Percentiles rank a stretch among this genome's conserved stretches.
Conservation (phyloP, 2,329 filamentous ascomycete species). For the Penicillium rolfsii region DNA sequence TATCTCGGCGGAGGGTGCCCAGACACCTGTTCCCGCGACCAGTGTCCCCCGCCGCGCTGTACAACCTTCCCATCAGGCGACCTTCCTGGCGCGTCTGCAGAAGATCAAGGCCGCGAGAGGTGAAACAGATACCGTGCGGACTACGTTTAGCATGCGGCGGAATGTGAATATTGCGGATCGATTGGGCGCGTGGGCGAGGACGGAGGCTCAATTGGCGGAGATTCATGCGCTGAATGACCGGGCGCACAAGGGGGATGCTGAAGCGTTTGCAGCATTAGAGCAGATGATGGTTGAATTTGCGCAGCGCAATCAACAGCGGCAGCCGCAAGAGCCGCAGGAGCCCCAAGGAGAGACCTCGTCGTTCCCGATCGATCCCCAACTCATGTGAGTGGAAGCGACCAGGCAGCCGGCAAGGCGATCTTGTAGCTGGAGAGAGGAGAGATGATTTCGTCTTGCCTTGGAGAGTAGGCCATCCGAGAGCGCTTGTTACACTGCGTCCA, state of each 20-base stretch:
- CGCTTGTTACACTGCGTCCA: too few relatives aligned
- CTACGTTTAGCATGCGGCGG: slow-evolving; percentile 55
- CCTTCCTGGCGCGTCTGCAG: slow-evolving; percentile 68
- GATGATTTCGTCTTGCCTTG: neutral
- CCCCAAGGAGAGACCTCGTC: neutral
- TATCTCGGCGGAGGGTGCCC: neutral
- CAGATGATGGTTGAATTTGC: slow-evolving; percentile 25
- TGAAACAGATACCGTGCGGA: slow-evolving; percentile 67
- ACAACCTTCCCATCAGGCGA: slow-evolving; percentile 48
- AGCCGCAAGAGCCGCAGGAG: neutral
- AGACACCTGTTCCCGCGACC: slow-evolving; percentile 1
- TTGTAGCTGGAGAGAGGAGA: neutral
- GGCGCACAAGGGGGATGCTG: slow-evolving; percentile 42
- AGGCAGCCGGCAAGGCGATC: neutral
- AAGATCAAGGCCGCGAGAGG: slow-evolving; percentile 66
- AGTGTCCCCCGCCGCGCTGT: slow-evolving; percentile 31
- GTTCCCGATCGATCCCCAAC: neutral
- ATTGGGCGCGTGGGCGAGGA: slow-evolving; percentile 43
- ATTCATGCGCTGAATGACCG: slow-evolving; percentile 43
- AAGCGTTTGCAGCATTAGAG: slow-evolving; percentile 42
- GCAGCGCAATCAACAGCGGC: neutral
- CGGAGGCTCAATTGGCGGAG: slow-evolving; percentile 41
- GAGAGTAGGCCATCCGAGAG: neutral
- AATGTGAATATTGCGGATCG: slow-evolving; percentile 37
- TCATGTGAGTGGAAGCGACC: neutral